Evolutionary conservation across 148 eudicot genomes (phyloP).

Genomic region (Vaccinium darrowii): DNA sequence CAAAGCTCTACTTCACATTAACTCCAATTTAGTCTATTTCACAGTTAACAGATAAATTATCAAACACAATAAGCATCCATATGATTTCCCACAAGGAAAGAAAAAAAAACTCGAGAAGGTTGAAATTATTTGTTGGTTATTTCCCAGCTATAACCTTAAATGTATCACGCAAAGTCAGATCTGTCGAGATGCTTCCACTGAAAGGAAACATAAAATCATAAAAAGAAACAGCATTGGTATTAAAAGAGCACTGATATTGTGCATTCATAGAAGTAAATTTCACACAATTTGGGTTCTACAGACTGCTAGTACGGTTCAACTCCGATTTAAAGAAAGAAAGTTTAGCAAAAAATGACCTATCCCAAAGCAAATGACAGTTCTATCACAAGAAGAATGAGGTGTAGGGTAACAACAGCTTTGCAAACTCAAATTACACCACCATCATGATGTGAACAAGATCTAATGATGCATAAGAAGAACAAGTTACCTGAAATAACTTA

Average conservation of each 20-base stretch:
- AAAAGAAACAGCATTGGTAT: background rate
- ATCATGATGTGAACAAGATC: background rate
- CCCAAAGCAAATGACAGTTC: background rate
- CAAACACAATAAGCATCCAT: background rate
- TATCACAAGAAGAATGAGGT: background rate
- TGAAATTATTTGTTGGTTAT: background rate
- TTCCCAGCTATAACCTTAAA: background rate
- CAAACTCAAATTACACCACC: background rate
- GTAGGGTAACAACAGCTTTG: background rate
- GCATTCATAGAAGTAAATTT: background rate
- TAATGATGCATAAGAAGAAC: slow-evolving; percentile 2
- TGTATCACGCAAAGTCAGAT: background rate
- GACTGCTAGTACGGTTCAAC: background rate
- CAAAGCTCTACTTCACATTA: background rate
- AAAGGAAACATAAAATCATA: background rate
- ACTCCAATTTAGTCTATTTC: background rate
- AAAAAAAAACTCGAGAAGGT: background rate
- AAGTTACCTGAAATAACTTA: slow-evolving; percentile 76
- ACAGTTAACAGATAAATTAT: background rate
- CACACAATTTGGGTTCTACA: background rate
- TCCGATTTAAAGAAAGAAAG: background rate
- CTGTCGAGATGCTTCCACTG: background rate
- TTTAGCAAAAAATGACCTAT: background rate
- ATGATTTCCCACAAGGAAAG: background rate
- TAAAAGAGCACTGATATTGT: background rate